Conservation (phyloP, 2,329 filamentous ascomycete species). For the Aspergillus fijiensis region DNA sequence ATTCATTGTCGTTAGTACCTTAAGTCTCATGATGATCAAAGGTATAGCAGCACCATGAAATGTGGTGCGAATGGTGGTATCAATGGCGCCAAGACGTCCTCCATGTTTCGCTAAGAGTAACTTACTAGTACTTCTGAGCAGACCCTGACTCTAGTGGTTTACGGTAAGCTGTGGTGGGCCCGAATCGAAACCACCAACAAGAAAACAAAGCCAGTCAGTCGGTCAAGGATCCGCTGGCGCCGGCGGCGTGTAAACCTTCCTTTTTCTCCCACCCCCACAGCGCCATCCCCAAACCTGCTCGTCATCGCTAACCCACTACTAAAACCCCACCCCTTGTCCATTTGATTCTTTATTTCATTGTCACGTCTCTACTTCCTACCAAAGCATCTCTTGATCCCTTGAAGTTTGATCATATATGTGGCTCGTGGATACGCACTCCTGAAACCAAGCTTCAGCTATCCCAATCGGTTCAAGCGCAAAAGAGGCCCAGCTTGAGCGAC, state of each 20-base stretch:
- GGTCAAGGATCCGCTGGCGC: not conserved
- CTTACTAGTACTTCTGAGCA: not conserved
- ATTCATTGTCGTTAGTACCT: too few relatives aligned
- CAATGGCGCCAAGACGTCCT: too few relatives aligned
- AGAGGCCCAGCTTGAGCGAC: not conserved
- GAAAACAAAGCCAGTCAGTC: too few relatives aligned
- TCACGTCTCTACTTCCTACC: not conserved
- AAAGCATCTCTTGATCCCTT: too few relatives aligned
- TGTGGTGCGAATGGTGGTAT: too few relatives aligned
- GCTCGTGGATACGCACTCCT: too few relatives aligned
- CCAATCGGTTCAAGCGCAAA: not conserved
- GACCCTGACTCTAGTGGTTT: not conserved
- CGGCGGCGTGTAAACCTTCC: conserved; percentile 14
- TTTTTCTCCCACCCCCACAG: conserved; percentile 10
- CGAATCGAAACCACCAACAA: too few relatives aligned
- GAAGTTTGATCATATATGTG: too few relatives aligned
- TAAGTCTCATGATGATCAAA: too few relatives aligned
- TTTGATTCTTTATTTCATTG: not conserved
- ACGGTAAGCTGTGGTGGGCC: not conserved
- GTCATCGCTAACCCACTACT: conserved; percentile 2
- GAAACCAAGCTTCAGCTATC: not conserved
- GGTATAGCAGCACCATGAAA: too few relatives aligned
- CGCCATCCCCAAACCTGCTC: not conserved
- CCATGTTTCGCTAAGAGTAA: too few relatives aligned
- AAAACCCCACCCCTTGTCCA: not conserved